A percentile compares a stretch with the other conserved stretches of the same genome.
phyloP scores from a whole-genome alignment of 495 filamentous ascomycete species.

The Aspergillus incahuasiensis region DNA sequence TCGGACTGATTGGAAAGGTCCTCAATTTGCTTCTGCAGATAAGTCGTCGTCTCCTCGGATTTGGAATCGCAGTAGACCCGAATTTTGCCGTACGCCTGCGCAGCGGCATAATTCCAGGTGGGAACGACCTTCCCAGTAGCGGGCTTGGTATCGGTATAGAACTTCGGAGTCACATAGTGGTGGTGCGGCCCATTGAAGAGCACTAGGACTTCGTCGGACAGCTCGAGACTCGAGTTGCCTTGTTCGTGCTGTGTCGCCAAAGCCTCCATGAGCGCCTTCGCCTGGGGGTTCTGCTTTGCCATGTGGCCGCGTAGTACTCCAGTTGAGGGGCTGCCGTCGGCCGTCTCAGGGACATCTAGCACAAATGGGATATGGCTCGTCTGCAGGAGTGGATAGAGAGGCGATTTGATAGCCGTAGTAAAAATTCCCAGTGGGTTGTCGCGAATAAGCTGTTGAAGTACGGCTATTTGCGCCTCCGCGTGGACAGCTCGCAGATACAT shows the following conservation, averaged over 20 bases:
- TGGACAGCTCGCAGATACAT: slow-evolving; percentile 18
- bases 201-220: slow-evolving; percentile 37
- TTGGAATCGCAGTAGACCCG: slow-evolving; percentile 42
- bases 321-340: slow-evolving; percentile 23
- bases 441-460: slow-evolving; percentile 36
- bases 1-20: slow-evolving; percentile 46
- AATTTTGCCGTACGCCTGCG: slow-evolving; percentile 50
- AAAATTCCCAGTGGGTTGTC: slow-evolving; percentile 52
- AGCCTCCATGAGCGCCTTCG: slow-evolving; percentile 50
- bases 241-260: slow-evolving; percentile 9
- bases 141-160: slow-evolving; percentile 55
- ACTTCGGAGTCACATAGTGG: slow-evolving; percentile 58
- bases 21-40: slow-evolving; percentile 40
- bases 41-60: slow-evolving; percentile 29
- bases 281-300: slow-evolving; percentile 51
- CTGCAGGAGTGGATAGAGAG: slow-evolving; percentile 42
- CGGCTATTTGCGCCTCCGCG: slow-evolving; percentile 9
- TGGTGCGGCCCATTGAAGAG: slow-evolving; percentile 49
- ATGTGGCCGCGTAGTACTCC: slow-evolving; percentile 50
- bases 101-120: slow-evolving; percentile 60
- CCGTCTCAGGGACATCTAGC: slow-evolving; percentile 37
- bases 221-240: slow-evolving; percentile 5
- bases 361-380: slow-evolving; percentile 53
- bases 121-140: slow-evolving; percentile 54
- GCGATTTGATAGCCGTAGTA: slow-evolving; percentile 48